Evolutionary conservation across 2,329 filamentous ascomycete genomes (phyloP).

Genomic region (Sarocladiaceae sp.): DNA sequence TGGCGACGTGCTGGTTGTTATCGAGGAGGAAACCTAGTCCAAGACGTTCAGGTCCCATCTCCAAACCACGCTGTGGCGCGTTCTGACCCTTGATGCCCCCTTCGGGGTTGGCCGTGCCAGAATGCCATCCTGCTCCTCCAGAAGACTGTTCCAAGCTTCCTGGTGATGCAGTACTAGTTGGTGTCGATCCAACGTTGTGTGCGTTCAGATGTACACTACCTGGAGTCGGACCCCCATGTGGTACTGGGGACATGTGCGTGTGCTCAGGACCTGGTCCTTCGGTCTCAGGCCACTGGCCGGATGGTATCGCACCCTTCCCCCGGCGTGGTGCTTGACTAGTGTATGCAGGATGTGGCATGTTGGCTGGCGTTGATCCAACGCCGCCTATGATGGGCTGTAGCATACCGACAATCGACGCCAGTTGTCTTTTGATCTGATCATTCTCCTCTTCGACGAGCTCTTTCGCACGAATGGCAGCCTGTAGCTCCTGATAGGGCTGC

Average conservation of each 20-base stretch:
- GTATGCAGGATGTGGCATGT: not conserved
- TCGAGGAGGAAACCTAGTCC: constrained; percentile 72
- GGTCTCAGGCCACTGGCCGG: not conserved
- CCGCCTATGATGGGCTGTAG: constrained; percentile 53
- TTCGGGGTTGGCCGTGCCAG: not conserved
- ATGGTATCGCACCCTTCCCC: not conserved
- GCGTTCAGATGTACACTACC: constrained; percentile 10
- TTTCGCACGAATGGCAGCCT: constrained; percentile 70
- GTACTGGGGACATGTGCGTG: not conserved
- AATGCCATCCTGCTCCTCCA: not conserved
- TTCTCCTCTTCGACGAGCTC: constrained; percentile 77
- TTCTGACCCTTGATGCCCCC: constrained; percentile 21
- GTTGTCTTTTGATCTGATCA: constrained; percentile 66
- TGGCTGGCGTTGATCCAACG: not conserved
- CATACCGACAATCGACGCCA: constrained; percentile 62
- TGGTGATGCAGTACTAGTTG: constrained; percentile 34
- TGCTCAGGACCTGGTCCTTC: not conserved
- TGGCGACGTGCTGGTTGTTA: constrained; percentile 48
- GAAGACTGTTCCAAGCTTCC: constrained; percentile 21
- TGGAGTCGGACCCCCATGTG: not conserved
- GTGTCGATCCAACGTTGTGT: constrained; percentile 28
- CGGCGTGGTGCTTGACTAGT: not conserved
- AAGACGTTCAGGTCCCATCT: constrained; percentile 62
- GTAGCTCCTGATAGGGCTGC: constrained; percentile 80
- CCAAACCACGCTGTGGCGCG: constrained; percentile 51